A percentile compares a stretch with the other conserved stretches of the same genome.
Evolutionary conservation across 768 basidiomycete genomes (phyloP).

Genomic region (Hortiboletus campestris): DNA sequence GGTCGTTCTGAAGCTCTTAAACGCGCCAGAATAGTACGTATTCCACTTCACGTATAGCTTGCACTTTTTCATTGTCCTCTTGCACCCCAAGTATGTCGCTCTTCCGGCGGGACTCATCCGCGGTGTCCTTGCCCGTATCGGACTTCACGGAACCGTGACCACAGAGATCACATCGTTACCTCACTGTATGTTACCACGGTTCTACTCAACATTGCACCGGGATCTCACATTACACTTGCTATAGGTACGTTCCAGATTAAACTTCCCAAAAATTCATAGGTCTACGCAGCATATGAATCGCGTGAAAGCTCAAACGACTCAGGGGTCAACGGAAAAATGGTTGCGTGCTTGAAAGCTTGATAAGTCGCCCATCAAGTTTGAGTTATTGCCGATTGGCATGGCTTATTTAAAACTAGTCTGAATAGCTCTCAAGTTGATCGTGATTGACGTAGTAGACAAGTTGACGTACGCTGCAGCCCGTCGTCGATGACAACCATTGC

Average conservation of each 20-base stretch:
- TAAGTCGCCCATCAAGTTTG: too few species aligned
- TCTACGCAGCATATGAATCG: too few species aligned
- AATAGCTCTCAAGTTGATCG: neutral
- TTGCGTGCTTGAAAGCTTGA: too few species aligned
- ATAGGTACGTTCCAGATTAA: constrained; percentile 84
- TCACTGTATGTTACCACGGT: constrained; percentile 35
- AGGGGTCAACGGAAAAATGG: too few species aligned
- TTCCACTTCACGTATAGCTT: neutral
- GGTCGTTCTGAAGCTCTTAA: constrained; percentile 72
- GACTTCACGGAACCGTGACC: constrained; percentile 68
- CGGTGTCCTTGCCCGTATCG: constrained; percentile 76
- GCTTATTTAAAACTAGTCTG: too few species aligned
- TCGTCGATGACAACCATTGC: neutral
- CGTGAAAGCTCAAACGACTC: too few species aligned
- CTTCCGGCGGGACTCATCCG: constrained; percentile 82
- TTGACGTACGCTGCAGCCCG: too few species aligned
- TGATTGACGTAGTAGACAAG: too few species aligned
- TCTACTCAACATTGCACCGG: neutral
- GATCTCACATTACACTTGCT: neutral
- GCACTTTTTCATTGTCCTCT: neutral
- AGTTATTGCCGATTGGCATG: too few species aligned
- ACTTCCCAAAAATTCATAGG: constrained; percentile 55
- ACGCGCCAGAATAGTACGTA: constrained; percentile 67
- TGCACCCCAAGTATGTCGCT: constrained; percentile 60
- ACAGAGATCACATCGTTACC: constrained; percentile 81